Percentiles rank a stretch among this genome's conserved stretches.
Conservation (phyloP, 2,329 filamentous ascomycete species). For the Nakataea oryzae region DNA sequence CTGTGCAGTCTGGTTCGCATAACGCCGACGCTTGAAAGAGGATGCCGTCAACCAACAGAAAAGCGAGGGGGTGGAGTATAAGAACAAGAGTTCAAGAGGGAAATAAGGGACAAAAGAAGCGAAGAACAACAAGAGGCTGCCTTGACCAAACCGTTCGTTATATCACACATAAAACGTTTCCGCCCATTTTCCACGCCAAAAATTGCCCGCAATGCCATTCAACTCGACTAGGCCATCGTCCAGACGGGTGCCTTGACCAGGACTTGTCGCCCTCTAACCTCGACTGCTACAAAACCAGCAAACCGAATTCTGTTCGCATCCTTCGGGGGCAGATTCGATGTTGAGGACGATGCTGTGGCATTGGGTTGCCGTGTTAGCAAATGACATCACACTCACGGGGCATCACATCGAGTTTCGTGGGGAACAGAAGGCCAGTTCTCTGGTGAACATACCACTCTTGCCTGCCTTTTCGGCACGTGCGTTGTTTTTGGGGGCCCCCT, state of each 20-base stretch:
- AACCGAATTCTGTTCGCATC: constrained; percentile 55
- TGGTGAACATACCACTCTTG: constrained; percentile 19
- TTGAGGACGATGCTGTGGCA: constrained; percentile 7
- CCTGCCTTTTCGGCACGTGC: constrained; percentile 14
- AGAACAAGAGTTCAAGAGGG: not conserved
- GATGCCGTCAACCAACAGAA: too few species aligned
- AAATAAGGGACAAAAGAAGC: not conserved
- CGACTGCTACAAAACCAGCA: constrained; percentile 63
- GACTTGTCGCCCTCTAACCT: constrained; percentile 67
- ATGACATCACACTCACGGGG: not conserved
- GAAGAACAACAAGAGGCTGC: not conserved
- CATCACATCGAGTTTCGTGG: not conserved
- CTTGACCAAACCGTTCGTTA: not conserved
- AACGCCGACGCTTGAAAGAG: too few species aligned
- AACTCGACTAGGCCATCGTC: constrained; percentile 29
- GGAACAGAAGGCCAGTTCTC: not conserved
- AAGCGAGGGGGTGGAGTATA: not conserved
- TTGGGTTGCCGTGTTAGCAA: not conserved
- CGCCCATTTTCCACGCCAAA: not conserved
- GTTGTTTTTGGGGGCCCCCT: not conserved
- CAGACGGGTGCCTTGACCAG: constrained; percentile 68
- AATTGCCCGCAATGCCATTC: not conserved
- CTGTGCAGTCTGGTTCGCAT: too few species aligned
- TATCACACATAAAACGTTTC: not conserved
- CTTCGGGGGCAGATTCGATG: constrained; percentile 23